Conservation (phyloP, 108 stramenopile species). For the Hondaea fermentalgiana region DNA sequence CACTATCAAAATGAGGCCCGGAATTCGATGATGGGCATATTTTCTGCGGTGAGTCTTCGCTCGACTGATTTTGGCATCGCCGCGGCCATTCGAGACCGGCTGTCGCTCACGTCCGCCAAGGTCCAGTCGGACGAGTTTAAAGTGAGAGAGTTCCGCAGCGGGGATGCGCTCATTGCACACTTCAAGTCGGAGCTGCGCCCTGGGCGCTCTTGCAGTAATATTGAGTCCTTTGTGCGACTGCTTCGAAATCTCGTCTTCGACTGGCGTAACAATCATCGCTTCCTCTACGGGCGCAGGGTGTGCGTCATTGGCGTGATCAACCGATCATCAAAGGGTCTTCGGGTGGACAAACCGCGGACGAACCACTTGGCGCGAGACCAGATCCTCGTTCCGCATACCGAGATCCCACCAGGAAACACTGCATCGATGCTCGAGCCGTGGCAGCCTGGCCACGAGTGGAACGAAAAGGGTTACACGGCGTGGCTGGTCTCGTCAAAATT, state of each 20-base stretch:
- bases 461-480: neutral
- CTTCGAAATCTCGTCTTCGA: neutral
- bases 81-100: neutral
- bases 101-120: neutral
- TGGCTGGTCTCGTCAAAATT: neutral
- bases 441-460: neutral
- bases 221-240: neutral
- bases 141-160: neutral
- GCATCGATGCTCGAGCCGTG: neutral
- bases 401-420: neutral
- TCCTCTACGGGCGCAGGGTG: neutral
- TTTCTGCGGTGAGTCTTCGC: neutral
- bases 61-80: neutral
- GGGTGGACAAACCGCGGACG: neutral
- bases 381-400: neutral
- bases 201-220: neutral
- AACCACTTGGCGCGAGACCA: neutral
- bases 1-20: neutral
- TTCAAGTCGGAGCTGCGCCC: neutral
- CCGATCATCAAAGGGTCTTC: neutral
- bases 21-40: neutral
- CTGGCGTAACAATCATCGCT: neutral
- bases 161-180: neutral
- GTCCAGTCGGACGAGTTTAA: neutral
- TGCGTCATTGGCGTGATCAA: conserved; percentile 5